A percentile compares a stretch with the other conserved stretches of the same genome.
These are phyloP conservation scores for Erodium maritimum DNA, from an alignment of 345 rosid genomes.

Conservation along the genomic window DNA sequence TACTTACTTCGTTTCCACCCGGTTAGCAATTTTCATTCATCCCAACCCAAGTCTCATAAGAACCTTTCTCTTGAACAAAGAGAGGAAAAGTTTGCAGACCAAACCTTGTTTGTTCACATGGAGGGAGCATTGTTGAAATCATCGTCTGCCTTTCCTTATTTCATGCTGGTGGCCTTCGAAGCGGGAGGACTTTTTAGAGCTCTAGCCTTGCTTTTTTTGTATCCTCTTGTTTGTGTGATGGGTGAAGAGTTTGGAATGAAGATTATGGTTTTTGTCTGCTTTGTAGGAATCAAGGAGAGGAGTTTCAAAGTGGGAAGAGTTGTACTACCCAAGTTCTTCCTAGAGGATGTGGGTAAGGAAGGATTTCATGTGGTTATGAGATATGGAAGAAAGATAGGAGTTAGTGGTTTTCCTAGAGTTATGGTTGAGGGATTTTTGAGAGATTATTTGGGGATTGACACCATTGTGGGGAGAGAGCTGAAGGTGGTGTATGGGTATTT, in stretches of 20 bases:
- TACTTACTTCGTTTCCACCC: too few relatives aligned
- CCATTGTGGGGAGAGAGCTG: constrained; percentile 39
- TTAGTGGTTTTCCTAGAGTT: constrained; percentile 38
- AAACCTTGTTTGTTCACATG: constrained; percentile 28
- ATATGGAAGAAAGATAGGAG: constrained; percentile 24
- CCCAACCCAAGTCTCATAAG: too few relatives aligned
- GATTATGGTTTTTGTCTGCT: constrained; percentile 38
- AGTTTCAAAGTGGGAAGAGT: constrained; percentile 27
- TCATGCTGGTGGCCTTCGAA: constrained; percentile 65
- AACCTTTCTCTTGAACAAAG: too few relatives aligned
- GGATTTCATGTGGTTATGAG: constrained; percentile 38
- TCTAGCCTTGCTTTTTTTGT: constrained; percentile 29
- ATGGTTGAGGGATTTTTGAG: constrained; percentile 49
- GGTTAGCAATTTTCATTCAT: too few relatives aligned
- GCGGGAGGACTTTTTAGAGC: constrained; percentile 47
- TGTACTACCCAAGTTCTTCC: constrained; percentile 49
- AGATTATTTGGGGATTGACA: constrained; percentile 36
- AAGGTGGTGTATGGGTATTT: constrained; percentile 31
- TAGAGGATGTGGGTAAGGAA: constrained; percentile 46
- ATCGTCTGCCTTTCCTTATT: constrained; percentile 40
- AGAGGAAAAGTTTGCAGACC: too few relatives aligned
- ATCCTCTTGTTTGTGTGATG: constrained; percentile 32
- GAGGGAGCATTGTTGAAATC: constrained; percentile 43
- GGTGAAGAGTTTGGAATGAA: constrained; percentile 28
- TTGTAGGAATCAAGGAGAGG: constrained; percentile 32